Evolutionary conservation across 257 asterid genomes (phyloP), one percentile per base, ranked within the genome.

Genomic region (Primulina huaijiensis): DNA sequence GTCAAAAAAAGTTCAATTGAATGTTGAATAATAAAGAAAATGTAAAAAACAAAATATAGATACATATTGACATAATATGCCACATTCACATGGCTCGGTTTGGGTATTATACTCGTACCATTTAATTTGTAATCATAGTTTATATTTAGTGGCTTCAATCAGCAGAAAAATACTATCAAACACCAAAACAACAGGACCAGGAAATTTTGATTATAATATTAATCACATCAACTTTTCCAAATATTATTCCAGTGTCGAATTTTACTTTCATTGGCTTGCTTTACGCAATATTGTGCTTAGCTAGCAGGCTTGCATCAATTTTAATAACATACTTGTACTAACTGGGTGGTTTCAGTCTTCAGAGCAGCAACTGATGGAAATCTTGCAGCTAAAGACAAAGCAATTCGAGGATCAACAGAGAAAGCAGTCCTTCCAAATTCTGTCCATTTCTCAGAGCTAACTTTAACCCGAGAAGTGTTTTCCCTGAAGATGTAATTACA

Each of bases 391-490:
- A 94, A 74, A 75, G 89, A 86, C 64, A 91, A 64, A 76, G 99
- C 97, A 74, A 91, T 89, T 66, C 80, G 90, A 66, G 99, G 97
- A 83, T 94, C 97, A 76, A 94, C 96, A 65, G 92, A 81, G 71
- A 94, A 91, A 64, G 97, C 96, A 58, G 88, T 89, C 82, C 96
- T 85, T 30, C 89, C 92, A 75, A 80, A 85, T 67, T 94, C 99
- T 9, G 80, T 73, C 99, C 96, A 91, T 81, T 88, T 94, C 27
- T 91, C 99, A 5, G 99, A 80, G 83, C 87, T 85, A 79, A 89
- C 79, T 90, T 89, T 94, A 33, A 79, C 78, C 77, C 97, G 90
- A 58, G 85, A 82, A 76, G 76, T 61, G 72, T 63, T 86, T 70
- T 94, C 97, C 88, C 97, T 94, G 88, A 74, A 72, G 67, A 74